Percentiles rank a stretch among this genome's conserved stretches.
These are phyloP conservation scores for Phytophthora pluvialis DNA, from an alignment of 352 stramenopile genomes.

Conservation along the genomic window DNA sequence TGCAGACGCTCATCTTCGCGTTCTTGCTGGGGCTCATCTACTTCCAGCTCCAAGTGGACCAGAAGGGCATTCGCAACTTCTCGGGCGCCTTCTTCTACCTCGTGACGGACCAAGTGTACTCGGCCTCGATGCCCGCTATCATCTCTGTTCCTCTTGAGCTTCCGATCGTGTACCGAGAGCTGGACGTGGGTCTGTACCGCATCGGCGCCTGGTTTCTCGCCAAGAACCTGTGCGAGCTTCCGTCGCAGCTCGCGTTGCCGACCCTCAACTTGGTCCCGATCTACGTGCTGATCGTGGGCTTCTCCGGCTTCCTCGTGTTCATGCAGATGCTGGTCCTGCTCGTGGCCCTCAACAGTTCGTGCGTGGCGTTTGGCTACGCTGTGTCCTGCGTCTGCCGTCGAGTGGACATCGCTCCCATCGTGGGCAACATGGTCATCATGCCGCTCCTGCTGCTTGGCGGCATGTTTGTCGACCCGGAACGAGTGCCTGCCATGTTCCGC, in stretches of 20 bases:
- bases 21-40: constrained; percentile 52
- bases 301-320: constrained; percentile 35
- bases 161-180: constrained; percentile 47
- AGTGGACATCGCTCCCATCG: constrained; percentile 51
- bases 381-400: constrained; percentile 46
- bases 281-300: constrained; percentile 44
- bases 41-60: constrained; percentile 46
- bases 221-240: constrained; percentile 51
- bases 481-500: constrained; percentile 41
- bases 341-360: constrained; percentile 41
- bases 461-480: constrained; percentile 50
- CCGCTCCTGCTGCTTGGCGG: constrained; percentile 54
- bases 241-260: constrained; percentile 39
- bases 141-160: constrained; percentile 49
- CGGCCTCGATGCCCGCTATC: constrained; percentile 40
- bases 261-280: constrained; percentile 40
- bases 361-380: constrained; percentile 49
- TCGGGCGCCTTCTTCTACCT: constrained; percentile 55
- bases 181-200: constrained; percentile 44
- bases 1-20: constrained; percentile 44
- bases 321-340: constrained; percentile 38
- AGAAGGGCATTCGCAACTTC: constrained; percentile 50
- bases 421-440: constrained; percentile 54
- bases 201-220: constrained; percentile 47
- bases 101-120: constrained; percentile 49